Base-by-base conservation (phyloP, 2,329 filamentous ascomycete genomes). In the Fusarium bactridioides region DNA sequence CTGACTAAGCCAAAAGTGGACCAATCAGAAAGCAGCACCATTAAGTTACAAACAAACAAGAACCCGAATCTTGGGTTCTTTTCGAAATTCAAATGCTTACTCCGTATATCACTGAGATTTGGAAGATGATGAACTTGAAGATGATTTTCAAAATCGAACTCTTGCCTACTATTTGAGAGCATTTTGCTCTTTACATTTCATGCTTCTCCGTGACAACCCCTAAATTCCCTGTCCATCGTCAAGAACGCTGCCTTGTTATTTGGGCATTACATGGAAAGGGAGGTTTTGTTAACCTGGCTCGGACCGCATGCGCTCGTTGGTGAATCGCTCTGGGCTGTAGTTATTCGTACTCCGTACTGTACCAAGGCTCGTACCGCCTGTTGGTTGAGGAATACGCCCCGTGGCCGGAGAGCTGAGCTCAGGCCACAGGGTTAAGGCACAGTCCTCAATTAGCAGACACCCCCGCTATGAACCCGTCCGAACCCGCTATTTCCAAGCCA, bases 21-120 rank as follows among this genome's bases (percentile, higher is more conserved):
- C 76, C 76, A 77, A 77, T 77, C 25, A 69, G 29, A n/a, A 10
- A 19, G 16, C 43, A 31, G 62, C 67, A 65, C 69, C 65, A 61
- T 19, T 44, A 16, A 11, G 44, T 29, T 29, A 11, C 43, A 47
- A 54, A 38, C 53, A 66, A 61, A 43, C 53, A 59, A 58, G 45
- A 37, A 21, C 18, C 48, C 7, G n/a, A 25, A 29, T 35, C 44
- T 47, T 8, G 19, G 48, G 29, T 11, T n/a, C 23, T 16, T 53
- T 53, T 37, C n/a, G 15, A 37, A 53, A 37, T 21, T 33, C 23
- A 35, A 53, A 53, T 51, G 48, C 19, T 21, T 27, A 27, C 27
- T 29, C 29, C 2, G 29, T 38, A 40, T 23, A 48, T 48, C 50
- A 57, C 18, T 27, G 23, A 23, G 27, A 44, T 35, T 54, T 31